Percentiles rank a stretch among this genome's conserved stretches.
Evolutionary conservation across 148 eudicot genomes (phyloP).

Genomic region (Rhododendron vialii): DNA sequence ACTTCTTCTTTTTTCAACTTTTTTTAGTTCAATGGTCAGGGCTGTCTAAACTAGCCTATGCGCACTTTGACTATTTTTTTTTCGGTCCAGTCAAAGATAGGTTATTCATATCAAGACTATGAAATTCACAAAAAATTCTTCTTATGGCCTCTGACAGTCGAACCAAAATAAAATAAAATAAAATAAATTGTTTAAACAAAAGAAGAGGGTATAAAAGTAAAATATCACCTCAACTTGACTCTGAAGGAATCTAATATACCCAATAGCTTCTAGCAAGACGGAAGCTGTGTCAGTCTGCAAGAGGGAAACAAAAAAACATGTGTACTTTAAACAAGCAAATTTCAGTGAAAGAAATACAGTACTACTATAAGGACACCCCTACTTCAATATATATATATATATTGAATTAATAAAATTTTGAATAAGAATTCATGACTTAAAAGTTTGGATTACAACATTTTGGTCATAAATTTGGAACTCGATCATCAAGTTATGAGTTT

Average conservation of each 20-base stretch:
- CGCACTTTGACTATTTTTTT: too few relatives aligned
- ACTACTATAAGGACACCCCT: background rate
- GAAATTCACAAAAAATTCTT: too few relatives aligned
- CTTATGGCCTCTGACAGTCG: too few relatives aligned
- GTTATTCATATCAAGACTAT: background rate
- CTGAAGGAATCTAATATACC: slow-evolving; percentile 95
- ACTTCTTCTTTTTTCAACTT: too few relatives aligned
- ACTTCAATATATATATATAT: background rate
- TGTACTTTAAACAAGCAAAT: background rate
- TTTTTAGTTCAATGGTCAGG: too few relatives aligned
- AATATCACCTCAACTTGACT: slow-evolving; percentile 82
- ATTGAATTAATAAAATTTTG: too few relatives aligned
- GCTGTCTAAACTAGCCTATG: background rate
- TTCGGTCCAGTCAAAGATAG: too few relatives aligned
- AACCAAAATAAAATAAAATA: background rate
- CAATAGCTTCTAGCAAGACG: slow-evolving; percentile 88
- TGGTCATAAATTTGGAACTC: too few relatives aligned
- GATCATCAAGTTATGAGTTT: background rate
- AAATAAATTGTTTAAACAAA: background rate
- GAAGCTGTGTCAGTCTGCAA: slow-evolving; percentile 99
- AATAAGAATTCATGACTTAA: too few relatives aligned
- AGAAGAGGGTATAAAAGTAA: background rate
- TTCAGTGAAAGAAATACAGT: background rate
- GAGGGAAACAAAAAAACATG: slow-evolving; percentile 11
- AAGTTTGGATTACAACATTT: too few relatives aligned